Conservation (phyloP, 2,329 filamentous ascomycete genomes). For the Xylariales sp. region DNA sequence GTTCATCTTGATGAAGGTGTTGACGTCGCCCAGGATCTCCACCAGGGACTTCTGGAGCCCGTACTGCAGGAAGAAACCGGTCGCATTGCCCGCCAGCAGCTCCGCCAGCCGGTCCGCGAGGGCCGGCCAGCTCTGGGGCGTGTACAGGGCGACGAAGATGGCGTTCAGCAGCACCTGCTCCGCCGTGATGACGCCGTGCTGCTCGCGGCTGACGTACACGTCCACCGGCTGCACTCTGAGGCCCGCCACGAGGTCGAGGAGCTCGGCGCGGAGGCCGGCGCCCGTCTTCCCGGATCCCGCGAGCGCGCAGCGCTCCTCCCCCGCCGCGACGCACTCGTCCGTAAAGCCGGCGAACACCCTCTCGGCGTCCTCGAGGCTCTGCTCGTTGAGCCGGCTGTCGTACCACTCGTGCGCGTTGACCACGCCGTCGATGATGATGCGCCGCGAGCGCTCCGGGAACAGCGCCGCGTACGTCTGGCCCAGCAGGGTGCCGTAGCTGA, state of each 20-base stretch:
- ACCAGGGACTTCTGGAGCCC: conserved; percentile 12
- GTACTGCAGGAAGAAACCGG: conserved; percentile 30
- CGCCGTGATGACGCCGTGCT: conserved; percentile 33
- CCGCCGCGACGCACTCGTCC: conserved; percentile 42
- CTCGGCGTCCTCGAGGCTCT: conserved; percentile 36
- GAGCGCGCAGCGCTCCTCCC: conserved; percentile 42
- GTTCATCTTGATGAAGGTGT: conserved; percentile 23
- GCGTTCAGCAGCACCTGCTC: conserved; percentile 28
- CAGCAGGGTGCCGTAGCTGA: conserved; percentile 23
- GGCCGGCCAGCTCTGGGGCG: conserved; percentile 28
- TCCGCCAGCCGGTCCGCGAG: conserved; percentile 29
- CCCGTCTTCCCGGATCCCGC: conserved; percentile 29
- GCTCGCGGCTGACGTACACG: conserved; percentile 36
- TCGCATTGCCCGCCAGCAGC: conserved; percentile 35
- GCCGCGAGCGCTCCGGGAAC: conserved; percentile 16
- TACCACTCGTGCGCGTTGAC: conserved; percentile 23
- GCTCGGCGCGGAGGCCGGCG: conserved; percentile 25
- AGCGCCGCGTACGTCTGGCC: conserved; percentile 23
- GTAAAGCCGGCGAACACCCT: conserved; percentile 36
- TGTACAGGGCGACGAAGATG: conserved; percentile 34
- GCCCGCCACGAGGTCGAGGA: conserved; percentile 25
- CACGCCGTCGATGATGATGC: conserved; percentile 16
- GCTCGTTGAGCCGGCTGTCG: conserved; percentile 24
- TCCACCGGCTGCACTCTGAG: conserved; percentile 33
- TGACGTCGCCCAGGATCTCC: conserved; percentile 19